Evolutionary conservation across 1,284 basidiomycete genomes (phyloP), one percentile per base, ranked within the genome.

Genomic region (Gomphus sp.): DNA sequence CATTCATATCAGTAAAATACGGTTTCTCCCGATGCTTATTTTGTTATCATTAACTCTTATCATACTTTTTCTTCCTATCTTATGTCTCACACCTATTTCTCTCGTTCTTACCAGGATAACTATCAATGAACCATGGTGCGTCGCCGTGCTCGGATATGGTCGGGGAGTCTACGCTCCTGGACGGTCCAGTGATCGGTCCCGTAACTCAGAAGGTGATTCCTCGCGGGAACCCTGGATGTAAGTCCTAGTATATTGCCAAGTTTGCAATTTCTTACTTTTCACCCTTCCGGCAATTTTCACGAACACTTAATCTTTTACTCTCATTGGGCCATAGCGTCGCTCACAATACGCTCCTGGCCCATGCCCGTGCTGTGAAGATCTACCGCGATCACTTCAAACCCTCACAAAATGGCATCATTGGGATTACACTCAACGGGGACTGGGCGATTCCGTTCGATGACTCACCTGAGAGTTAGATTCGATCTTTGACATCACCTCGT

Each of bases 91-190:
- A 47, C 31, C 16, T 45, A 18, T 55, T 34, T 48, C 28, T 36
- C n/a, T 25, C 33, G 39, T 28, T 34, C 18, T 54, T 44, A 25
- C 22, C 51, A 84, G 82, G 83, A 73, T 85, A 50, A 86, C 83
- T 0, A 71, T 86, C 69, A 89, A 89, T 68, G 87, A 90, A 72
- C 87, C 85, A 0, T 89, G 82, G 84, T 84, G 82, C 64, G 74
- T 85, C 57, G 78, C 87, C n/a, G 75, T 82, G 52, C 76, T 87
- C 37, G 87, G 88, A 2, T 84, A 87, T 65, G 82, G 80, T 31
- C 74, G 79, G 47, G 85, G 82, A 31, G 74, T 80, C 3, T 85
- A 85, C 63, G 84, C 85, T 0, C 84, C 84, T n/a, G 84, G 86
- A 31, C 76, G 84, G 58, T 81, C 81, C 57, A 85, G 80, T 67